phyloP scores from a whole-genome alignment of 2,329 filamentous ascomycete genomes.

The Zopfia rhizophila region DNA sequence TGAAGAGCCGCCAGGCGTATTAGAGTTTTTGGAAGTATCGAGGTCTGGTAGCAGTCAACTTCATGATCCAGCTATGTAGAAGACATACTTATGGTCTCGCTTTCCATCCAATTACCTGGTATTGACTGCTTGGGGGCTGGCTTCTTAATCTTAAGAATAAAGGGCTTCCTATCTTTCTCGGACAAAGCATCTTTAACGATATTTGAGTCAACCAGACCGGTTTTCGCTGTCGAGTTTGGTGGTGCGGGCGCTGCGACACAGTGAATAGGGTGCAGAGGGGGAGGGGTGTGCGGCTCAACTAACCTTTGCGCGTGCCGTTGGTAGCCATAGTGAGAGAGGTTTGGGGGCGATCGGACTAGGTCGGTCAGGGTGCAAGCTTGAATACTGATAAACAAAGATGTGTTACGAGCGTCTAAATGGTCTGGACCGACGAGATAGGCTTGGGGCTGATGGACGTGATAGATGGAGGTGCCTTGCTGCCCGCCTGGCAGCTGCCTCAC shows the following conservation, averaged over 20 bases:
- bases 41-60: constrained; percentile 30
- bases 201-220: constrained; percentile 40
- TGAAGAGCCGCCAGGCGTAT: constrained; percentile 24
- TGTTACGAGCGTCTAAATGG: constrained; percentile 19
- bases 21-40: constrained; percentile 36
- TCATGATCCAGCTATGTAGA: not conserved
- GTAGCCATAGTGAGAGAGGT: constrained; percentile 39
- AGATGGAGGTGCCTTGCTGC: too few species aligned
- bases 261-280: constrained; percentile 27
- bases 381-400: constrained; percentile 1
- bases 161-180: constrained; percentile 52
- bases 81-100: constrained; percentile 68
- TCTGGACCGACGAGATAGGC: constrained; percentile 29
- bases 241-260: constrained; percentile 36
- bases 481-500: too few species aligned
- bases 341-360: constrained; percentile 48
- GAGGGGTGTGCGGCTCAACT: constrained; percentile 23
- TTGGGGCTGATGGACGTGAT: constrained; percentile 21
- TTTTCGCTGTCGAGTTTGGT: constrained; percentile 31
- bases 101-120: constrained; percentile 77
- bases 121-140: constrained; percentile 70
- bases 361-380: constrained; percentile 25
- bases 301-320: constrained; percentile 52
- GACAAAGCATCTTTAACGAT: constrained; percentile 47
- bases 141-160: constrained; percentile 66